Evolutionary conservation across 805 yeast species (phyloP).

Genomic region (Blastobotrys robertii): DNA sequence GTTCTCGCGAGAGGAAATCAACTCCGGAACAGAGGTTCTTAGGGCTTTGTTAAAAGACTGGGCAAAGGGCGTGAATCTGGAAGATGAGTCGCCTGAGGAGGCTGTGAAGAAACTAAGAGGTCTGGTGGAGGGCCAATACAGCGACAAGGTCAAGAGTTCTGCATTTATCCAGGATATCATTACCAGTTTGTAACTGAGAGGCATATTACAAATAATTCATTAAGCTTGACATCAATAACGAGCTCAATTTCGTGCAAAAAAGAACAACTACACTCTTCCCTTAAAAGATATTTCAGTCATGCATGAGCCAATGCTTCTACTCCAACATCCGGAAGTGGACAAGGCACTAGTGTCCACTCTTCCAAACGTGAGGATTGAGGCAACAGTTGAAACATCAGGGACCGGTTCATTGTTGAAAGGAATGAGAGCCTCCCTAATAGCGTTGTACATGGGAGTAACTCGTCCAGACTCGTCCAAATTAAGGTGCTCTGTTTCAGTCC

Average conservation of each 20-base stretch:
- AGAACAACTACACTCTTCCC: not conserved
- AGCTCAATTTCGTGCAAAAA: too few species aligned
- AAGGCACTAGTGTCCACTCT: not conserved
- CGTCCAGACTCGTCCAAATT: conserved; percentile 6
- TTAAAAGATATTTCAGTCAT: too few species aligned
- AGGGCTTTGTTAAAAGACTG: conserved; percentile 35
- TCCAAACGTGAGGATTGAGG: not conserved
- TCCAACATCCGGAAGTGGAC: too few species aligned
- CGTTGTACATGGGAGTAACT: conserved; percentile 1
- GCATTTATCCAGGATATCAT: conserved; percentile 1
- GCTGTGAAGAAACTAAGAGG: conserved; percentile 9
- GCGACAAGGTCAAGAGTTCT: not conserved
- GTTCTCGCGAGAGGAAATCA: conserved; percentile 43
- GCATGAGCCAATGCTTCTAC: too few species aligned
- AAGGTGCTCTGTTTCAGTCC: too few species aligned
- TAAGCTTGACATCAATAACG: not conserved
- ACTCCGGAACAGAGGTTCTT: conserved; percentile 42
- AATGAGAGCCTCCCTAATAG: conserved; percentile 1
- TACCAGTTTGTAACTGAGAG: not conserved
- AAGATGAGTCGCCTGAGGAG: conserved; percentile 5
- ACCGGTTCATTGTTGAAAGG: not conserved
- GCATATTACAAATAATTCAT: not conserved
- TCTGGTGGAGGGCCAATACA: conserved; percentile 1
- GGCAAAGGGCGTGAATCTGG: conserved; percentile 16
- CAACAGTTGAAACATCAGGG: not conserved